Evolutionary conservation across 2,329 filamentous ascomycete species (phyloP), one percentile per base, ranked within the genome.

Genomic region (Aspergillus novofumigatus): DNA sequence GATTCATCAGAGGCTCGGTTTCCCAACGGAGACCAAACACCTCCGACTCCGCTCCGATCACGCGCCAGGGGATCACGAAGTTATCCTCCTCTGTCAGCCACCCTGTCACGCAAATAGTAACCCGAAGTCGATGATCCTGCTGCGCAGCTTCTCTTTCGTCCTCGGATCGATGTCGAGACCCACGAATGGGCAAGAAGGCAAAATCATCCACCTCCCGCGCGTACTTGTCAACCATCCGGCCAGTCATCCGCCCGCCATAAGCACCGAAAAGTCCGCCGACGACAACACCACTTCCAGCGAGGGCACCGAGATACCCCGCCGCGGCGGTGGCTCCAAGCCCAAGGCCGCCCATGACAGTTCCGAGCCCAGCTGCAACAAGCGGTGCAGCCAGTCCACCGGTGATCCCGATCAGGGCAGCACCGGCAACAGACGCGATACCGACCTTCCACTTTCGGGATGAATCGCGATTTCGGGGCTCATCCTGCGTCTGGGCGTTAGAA

Each of bases 251-350:
- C 1, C 88, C 86, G 47, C 90, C 90, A 69, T 95, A 96, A n/a
- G 94, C 90, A 8, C 94, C 94, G 68, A 97, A 97, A 42, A 97
- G 78, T 41, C 89, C 86, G 17, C 92, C 93, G 29, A 96, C 88
- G 45, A 92, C 79, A 17, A 94, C 83, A 4, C 87, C 85, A 60
- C 89, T 94, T 41, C 92, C 87, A 2, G 91, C 89, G 67, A 97
- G 81, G 20, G 86, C 83, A 10, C 92, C 93, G 0, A 97, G 78
- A 53, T 96, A 85, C 1, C 86, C 86, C 21, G 92, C 91, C 10
- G 91, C 88, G 23, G 87, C 86, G 2, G 86, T 87, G 1, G 86
- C 82, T 20, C 88, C 87, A 1, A 97, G 80, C 1, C 91, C 91
- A 10, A 90, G 74, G 0, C 91, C 91, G 25, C 88, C 87, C 77